Percentiles rank a stretch among this genome's conserved stretches.
phyloP scores from a whole-genome alignment of 2,329 filamentous ascomycete species.

The Aquanectria penicillioides region DNA sequence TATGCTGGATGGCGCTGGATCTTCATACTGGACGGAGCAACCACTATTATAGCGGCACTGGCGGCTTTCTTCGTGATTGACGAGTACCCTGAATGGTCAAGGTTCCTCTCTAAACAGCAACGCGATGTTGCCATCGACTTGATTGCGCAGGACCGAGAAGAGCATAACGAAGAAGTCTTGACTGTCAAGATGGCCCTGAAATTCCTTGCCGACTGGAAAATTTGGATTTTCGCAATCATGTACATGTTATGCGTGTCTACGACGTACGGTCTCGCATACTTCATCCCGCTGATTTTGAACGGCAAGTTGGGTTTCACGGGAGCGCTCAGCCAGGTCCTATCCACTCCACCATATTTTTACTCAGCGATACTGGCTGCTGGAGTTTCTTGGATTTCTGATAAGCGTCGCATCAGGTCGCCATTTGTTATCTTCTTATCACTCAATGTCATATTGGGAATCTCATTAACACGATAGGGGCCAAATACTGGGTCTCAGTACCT shows the following conservation, averaged over 20 bases:
- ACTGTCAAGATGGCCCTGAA: neutral
- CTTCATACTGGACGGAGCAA: conserved; percentile 1
- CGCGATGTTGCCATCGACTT: neutral
- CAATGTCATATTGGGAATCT: conserved; percentile 2
- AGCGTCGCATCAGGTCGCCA: neutral
- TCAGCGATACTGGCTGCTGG: neutral
- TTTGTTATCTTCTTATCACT: conserved; percentile 4
- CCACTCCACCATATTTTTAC: conserved; percentile 5
- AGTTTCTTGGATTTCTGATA: neutral
- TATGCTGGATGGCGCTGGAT: conserved; percentile 11
- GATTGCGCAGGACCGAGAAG: conserved; percentile 3
- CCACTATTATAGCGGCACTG: neutral
- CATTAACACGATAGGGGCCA: conserved; percentile 10
- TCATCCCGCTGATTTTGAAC: conserved; percentile 12
- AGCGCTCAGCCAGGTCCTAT: conserved; percentile 1
- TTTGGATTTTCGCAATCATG: neutral
- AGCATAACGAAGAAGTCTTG: neutral
- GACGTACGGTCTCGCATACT: conserved; percentile 4
- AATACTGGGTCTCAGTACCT: conserved; percentile 3
- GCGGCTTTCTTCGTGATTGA: conserved; percentile 2
- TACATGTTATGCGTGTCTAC: neutral
- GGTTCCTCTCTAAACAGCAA: neutral
- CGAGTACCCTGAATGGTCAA: conserved; percentile 4
- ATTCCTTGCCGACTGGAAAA: conserved; percentile 1
- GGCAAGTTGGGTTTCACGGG: conserved; percentile 7